Evolutionary conservation across 495 filamentous ascomycete genomes (phyloP).

Genomic region (Talaromyces proteolyticus): DNA sequence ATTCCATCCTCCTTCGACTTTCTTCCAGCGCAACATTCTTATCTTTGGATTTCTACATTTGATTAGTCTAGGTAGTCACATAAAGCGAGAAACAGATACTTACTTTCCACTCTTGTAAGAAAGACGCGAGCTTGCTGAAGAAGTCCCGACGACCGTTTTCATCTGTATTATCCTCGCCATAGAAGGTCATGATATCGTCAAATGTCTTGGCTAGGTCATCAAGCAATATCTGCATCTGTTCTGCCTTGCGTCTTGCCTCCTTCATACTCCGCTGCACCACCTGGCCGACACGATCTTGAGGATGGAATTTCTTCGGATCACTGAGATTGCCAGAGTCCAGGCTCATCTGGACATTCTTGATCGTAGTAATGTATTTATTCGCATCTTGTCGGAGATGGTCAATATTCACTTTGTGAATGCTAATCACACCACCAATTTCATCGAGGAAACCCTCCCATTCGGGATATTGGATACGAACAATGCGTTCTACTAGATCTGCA

Average conservation of each 20-base stretch:
- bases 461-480: slow-evolving; percentile 91
- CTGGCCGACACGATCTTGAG: slow-evolving; percentile 89
- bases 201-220: slow-evolving; percentile 89
- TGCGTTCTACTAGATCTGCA: slow-evolving; percentile 94
- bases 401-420: slow-evolving; percentile 89
- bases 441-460: slow-evolving; percentile 87
- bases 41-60: slow-evolving; percentile 68
- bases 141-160: slow-evolving; percentile 95
- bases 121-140: slow-evolving; percentile 89
- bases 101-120: slow-evolving; percentile 90
- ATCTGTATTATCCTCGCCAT: slow-evolving; percentile 88
- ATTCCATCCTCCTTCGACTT: slow-evolving; percentile 74
- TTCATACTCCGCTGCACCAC: slow-evolving; percentile 93
- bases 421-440: slow-evolving; percentile 76
- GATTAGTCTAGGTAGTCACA: slow-evolving; percentile 2
- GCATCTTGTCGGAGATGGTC: slow-evolving; percentile 86
- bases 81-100: slow-evolving; percentile 18
- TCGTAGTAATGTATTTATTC: slow-evolving; percentile 91
- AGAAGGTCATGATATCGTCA: slow-evolving; percentile 95
- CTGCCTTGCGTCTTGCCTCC: slow-evolving; percentile 90
- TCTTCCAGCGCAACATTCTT: slow-evolving; percentile 89
- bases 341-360: slow-evolving; percentile 85
- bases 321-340: slow-evolving; percentile 92
- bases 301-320: slow-evolving; percentile 96
- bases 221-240: slow-evolving; percentile 89